Evolutionary conservation across 1,284 basidiomycete species (phyloP), one percentile per base, ranked within the genome.

Genomic region (Ceratobasidium sp.): DNA sequence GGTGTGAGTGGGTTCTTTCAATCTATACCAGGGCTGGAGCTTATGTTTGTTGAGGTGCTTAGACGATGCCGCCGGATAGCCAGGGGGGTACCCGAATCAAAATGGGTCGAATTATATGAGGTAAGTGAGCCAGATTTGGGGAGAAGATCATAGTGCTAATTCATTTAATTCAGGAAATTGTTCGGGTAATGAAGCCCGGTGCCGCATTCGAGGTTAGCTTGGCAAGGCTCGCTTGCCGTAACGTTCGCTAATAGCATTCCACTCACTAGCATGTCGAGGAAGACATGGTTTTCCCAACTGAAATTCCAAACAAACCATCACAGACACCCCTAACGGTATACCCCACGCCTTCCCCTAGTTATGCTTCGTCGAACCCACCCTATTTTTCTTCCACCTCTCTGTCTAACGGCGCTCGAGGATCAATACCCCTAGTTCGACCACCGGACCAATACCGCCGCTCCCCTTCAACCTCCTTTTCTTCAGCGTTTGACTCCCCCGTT

Each of bases 181-280:
- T 70, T 50, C 67, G 67, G 7, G 55, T 70, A 23, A 70, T 70
- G 67, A 70, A 70, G 43, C 67, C 67, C 9, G 67, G 67, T 41
- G 67, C 55, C 44, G 67, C 67, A 9, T 59, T 70, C 55, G 67
- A 70, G 49, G 67, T 70, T n/a, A 26, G 55, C n/a, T 1, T 18
- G 1, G 2, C 26, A 8, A 26, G 28, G 46, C 38, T 47, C 26
- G 30, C 30, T 16, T 57, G 11, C 21, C 14, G 14, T 32, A 11
- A 38, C 35, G 30, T 49, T 5, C 23, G 35, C 55, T 58, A 21
- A 58, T 30, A 14, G 13, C 13, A 16, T 38, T 21, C 41, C 18
- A 30, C 28, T 61, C 26, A 44, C n/a, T 59, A 70, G 67, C 67
- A 70, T 26, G 11, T 70, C 23, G 67, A 70, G 44, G 67, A 70